Evolutionary conservation across 352 stramenopile species (phyloP).

Genomic region (Pythium sukuiense): DNA sequence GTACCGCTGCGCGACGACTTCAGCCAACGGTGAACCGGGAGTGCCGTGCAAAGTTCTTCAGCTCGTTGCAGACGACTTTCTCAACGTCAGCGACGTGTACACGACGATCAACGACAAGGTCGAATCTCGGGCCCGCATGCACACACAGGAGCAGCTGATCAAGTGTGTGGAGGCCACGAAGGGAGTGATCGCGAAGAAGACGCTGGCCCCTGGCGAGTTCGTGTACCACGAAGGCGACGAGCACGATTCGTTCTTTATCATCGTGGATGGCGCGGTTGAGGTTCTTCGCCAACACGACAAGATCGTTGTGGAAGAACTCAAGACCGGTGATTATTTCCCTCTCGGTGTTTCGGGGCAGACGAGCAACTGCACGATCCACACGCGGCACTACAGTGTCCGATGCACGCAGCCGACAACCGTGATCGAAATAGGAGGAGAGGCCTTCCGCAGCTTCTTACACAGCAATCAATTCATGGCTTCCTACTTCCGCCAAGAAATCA

Average conservation of each 20-base stretch:
- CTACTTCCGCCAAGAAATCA: constrained; percentile 76
- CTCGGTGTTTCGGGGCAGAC: constrained; percentile 74
- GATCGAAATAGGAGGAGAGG: constrained; percentile 79
- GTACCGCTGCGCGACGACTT: constrained; percentile 43
- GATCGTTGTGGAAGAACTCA: constrained; percentile 71
- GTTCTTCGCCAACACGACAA: constrained; percentile 67
- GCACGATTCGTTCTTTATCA: constrained; percentile 80
- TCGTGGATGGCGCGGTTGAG: constrained; percentile 70
- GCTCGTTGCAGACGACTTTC: constrained; percentile 75
- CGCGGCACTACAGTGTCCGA: constrained; percentile 68
- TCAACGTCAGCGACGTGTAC: constrained; percentile 78
- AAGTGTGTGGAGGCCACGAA: constrained; percentile 77
- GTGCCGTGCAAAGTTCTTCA: constrained; percentile 75
- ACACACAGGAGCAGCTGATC: constrained; percentile 73
- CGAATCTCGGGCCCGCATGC: constrained; percentile 51
- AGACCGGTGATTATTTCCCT: constrained; percentile 78
- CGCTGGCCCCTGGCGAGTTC: constrained; percentile 59
- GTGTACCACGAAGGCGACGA: constrained; percentile 79
- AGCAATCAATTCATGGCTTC: constrained; percentile 83
- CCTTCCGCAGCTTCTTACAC: constrained; percentile 80
- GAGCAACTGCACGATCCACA: constrained; percentile 62
- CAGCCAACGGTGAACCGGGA: constrained; percentile 16
- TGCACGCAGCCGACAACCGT: constrained; percentile 68
- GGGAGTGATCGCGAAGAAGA: constrained; percentile 62
- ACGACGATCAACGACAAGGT: constrained; percentile 69